Base-by-base conservation (phyloP, 2,329 filamentous ascomycete species). In the Fusarium sp. region DNA sequence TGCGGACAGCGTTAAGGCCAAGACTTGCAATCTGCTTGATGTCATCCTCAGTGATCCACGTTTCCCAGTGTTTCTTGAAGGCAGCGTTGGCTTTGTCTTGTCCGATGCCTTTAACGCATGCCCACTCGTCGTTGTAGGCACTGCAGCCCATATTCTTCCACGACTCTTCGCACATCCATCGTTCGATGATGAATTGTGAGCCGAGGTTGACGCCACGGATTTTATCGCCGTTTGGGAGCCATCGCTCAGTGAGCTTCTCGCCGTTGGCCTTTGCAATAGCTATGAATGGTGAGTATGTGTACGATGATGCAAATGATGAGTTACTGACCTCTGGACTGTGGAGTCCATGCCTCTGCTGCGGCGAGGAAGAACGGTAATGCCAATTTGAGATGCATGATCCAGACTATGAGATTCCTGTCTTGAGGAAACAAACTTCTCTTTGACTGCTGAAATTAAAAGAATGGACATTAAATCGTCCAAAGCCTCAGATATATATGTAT, bases 121-220 rank as follows among this genome's bases (percentile, higher is more conserved):
- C 45, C 73, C 75, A 78, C 12, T 78, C 75, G 1, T 77, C 75
- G 17, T 77, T 73, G 13, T 71, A 69, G 2, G 60, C 64, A 13
- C 57, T 64, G 23, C 76, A 78, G n/a, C 73, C 75, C 76, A 78
- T 77, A 15, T 27, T 45, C 6, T 63, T 59, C 70, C 73, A 78
- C 14, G 69, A 65, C 2, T 70, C 71, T 33, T 69, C 66, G 0
- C 72, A 72, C 71, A 77, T 75, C 75, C 76, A 78, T 27, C 70
- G 69, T 27, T 78, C 75, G 13, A 78, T 55, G 30, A 78, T 74
- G 67, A 76, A 78, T 2, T 76, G 75, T 0, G 73, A 78, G 4
- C 74, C 76, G 0, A 77, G 71, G 2, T 77, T 77, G 48, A 77
- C 76, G 7, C 75, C 74, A 1, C 74, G 73, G 4, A 77, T 62